Evolutionary conservation across 192 early-diverging fungal genomes (phyloP).

Genomic region (Backusella parvicylindrica): DNA sequence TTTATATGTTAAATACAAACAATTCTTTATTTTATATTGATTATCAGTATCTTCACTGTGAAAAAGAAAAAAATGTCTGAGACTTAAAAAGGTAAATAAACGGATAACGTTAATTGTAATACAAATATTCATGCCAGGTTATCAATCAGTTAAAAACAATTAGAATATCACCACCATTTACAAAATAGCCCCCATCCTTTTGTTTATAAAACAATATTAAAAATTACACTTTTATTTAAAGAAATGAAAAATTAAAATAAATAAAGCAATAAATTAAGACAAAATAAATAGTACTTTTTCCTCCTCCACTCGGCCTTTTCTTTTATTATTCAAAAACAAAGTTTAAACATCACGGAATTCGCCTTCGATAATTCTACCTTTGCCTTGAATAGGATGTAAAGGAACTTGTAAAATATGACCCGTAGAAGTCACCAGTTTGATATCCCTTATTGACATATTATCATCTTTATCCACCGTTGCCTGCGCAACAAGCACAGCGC

Average conservation of each 20-base stretch:
- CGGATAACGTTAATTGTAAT: background rate
- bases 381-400: background rate
- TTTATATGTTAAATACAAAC: too few relatives aligned
- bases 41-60: too few relatives aligned
- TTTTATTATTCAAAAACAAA: background rate
- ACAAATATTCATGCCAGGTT: background rate
- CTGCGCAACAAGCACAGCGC: background rate
- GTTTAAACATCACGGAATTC: slow-evolving; percentile 10
- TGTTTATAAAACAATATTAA: background rate
- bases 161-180: too few relatives aligned
- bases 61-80: background rate
- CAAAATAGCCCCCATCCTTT: background rate
- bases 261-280: background rate
- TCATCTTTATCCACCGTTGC: background rate
- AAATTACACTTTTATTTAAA: too few relatives aligned
- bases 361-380: slow-evolving; percentile 10
- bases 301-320: background rate
- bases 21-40: too few relatives aligned
- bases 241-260: background rate
- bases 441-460: background rate
- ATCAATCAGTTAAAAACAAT: background rate
- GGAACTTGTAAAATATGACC: background rate
- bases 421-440: background rate
- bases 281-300: background rate
- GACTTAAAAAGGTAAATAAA: background rate